phyloP scores from a whole-genome alignment of 208 protist species.

The Leptomonas pyrrhocoris region DNA sequence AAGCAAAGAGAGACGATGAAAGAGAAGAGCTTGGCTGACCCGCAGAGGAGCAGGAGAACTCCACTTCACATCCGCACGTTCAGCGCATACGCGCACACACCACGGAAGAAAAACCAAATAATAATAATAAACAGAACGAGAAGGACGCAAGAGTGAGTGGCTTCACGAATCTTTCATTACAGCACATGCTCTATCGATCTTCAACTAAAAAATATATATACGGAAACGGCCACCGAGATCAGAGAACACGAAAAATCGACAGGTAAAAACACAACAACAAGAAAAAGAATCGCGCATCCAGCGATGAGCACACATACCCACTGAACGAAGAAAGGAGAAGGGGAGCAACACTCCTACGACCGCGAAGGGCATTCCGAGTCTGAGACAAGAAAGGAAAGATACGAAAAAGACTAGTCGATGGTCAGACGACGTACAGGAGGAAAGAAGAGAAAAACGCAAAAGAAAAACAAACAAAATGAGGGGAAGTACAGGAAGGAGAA shows the following conservation, averaged over 20 bases:
- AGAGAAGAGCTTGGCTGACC: not conserved
- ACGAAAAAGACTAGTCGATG: constrained; percentile 16
- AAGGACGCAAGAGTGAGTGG: no score
- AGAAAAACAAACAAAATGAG: constrained; percentile 19
- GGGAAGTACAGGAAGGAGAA: constrained; percentile 5
- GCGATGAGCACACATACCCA: not conserved
- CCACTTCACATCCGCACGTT: not conserved
- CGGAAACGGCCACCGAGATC: no score
- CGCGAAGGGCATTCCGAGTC: no score
- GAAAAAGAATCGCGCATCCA: not conserved
- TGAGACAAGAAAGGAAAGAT: not conserved
- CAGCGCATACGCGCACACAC: not conserved
- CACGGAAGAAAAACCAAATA: not conserved
- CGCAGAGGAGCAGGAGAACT: no score
- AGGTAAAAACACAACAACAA: constrained; percentile 3
- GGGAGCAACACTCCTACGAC: not conserved
- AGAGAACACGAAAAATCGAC: not conserved
- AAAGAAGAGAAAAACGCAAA: not conserved
- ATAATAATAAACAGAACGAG: not conserved
- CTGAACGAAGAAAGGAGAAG: not conserved
- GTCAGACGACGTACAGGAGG: constrained; percentile 11
- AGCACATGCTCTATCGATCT: not conserved
- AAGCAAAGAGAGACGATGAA: no score
- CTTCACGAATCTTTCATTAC: no score
- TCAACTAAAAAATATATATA: not conserved